A percentile compares a stretch with the other conserved stretches of the same genome.
These are phyloP conservation scores for Backusella psychrophila DNA, from an alignment of 192 early-diverging fungal species.

Conservation along the genomic window DNA sequence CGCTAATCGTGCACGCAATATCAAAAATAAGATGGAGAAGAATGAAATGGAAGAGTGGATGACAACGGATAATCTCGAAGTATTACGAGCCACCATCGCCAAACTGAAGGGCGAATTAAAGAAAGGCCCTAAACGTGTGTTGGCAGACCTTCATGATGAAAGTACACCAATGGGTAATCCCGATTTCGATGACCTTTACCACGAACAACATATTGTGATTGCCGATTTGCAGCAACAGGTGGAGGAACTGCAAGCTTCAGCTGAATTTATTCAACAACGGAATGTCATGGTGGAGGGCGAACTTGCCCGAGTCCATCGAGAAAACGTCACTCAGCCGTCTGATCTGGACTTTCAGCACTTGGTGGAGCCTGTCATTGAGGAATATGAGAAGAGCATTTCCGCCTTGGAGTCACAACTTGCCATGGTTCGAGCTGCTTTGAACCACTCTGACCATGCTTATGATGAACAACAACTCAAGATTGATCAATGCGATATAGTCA, in stretches of 20 bases:
- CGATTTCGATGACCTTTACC: constrained; percentile 24
- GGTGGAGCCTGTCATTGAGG: constrained; percentile 70
- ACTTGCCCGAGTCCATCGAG: neutral
- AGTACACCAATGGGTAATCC: constrained; percentile 8
- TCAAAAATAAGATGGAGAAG: constrained; percentile 86
- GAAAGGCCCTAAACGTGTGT: constrained; percentile 21
- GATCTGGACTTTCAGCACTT: constrained; percentile 46
- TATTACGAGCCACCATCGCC: constrained; percentile 61
- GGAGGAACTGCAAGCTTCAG: constrained; percentile 9
- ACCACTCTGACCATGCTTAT: constrained; percentile 50
- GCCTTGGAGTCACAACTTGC: constrained; percentile 59
- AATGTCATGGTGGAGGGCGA: constrained; percentile 24
- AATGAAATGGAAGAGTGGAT: constrained; percentile 64
- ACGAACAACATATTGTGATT: constrained; percentile 18
- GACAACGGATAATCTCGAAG: constrained; percentile 63
- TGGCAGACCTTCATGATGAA: neutral
- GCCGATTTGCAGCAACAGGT: constrained; percentile 23
- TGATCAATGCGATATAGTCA: constrained; percentile 43
- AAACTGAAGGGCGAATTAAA: constrained; percentile 61
- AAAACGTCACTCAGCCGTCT: constrained; percentile 16
- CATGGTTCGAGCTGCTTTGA: constrained; percentile 55
- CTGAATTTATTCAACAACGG: constrained; percentile 4
- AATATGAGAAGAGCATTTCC: constrained; percentile 66
- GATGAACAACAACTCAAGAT: constrained; percentile 58
- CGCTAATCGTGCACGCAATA: constrained; percentile 94